Evolutionary conservation across 768 basidiomycete genomes (phyloP), one percentile per base, ranked within the genome.

Genomic region (Tricholoma matsutake): DNA sequence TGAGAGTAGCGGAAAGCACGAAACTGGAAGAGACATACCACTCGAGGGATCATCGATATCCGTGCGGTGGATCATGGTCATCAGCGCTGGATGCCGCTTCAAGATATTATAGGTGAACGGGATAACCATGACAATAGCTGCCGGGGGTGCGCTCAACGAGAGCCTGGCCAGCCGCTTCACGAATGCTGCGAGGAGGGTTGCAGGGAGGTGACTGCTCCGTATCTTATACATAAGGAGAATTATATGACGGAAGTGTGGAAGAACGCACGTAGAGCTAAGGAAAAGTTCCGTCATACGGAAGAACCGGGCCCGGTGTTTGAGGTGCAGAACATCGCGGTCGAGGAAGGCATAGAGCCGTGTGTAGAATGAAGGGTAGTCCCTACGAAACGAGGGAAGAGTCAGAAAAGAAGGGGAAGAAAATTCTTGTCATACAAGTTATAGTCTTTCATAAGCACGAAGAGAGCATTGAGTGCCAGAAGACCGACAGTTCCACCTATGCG

Each of bases 311-410:
- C 97, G 86, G 70, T 97, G 90, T 69, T 94, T 96, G 56, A 92
- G 83, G 68, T 98, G 96, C 6, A 99, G 82, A 4, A 97, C 83
- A 18, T 95, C 86, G 9, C 88, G 82, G 70, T 96, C 91, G 18
- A 98, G 83, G 71, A 98, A 91, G 1, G 87, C 83, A 71, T 98
- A 98, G 2, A 99, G 83, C 4, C 90, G 87, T 6, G 88, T 90
- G 76, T 97, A 99, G 76, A 99, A 98, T 10, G 87, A 88, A 2
- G 97, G 96, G 69, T 96, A 98, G 68, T 99, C 97, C 9, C 96
- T 98, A 68, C 2, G 61, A 28, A 4, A 10, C 3, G 31, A 35
- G 41, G 22, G 54, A n/a, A 59, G 6, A 16, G 37, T 45, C 31
- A 18, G 47, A 57, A 49, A 59, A 58, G 56, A 20, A 54, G 31